Percentiles rank a stretch among this genome's conserved stretches.
Conservation (phyloP, 768 basidiomycete genomes). For the Leucocoprinus sp. region DNA sequence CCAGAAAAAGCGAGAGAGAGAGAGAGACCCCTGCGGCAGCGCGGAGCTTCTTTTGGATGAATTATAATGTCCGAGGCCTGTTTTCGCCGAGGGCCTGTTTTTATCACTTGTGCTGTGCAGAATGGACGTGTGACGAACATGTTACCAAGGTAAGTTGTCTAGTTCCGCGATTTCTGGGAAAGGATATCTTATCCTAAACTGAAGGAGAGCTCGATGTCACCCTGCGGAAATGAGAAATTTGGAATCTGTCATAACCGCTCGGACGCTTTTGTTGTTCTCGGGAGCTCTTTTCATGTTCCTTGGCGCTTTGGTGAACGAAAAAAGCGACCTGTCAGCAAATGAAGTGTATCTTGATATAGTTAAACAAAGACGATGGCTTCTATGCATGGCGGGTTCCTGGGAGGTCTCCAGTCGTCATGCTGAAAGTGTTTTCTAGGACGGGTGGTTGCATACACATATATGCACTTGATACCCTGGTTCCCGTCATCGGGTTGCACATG, state of each 20-base stretch:
- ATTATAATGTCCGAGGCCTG: slow-evolving; percentile 7
- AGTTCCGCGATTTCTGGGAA: neutral
- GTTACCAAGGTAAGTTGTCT: neutral
- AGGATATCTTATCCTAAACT: neutral
- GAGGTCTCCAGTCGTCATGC: neutral
- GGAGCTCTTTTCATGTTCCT: too few species aligned
- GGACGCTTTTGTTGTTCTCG: too few species aligned
- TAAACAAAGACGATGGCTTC: too few species aligned
- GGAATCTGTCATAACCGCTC: too few species aligned
- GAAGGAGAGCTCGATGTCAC: too few species aligned
- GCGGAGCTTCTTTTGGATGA: neutral
- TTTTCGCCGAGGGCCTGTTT: neutral
- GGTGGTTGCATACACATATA: neutral
- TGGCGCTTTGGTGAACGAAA: too few species aligned
- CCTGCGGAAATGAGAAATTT: too few species aligned
- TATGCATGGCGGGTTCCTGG: neutral
- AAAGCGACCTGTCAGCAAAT: too few species aligned
- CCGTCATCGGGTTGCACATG: slow-evolving; percentile 7
- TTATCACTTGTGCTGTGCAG: neutral
- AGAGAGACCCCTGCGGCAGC: neutral
- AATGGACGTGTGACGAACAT: neutral
- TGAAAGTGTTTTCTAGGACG: neutral
- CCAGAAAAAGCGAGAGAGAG: too few species aligned
- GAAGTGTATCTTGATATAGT: too few species aligned
- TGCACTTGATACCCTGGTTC: neutral